Evolutionary conservation across 371 early-diverging fungal genomes (phyloP).

Genomic region (Coemansia sp.): DNA sequence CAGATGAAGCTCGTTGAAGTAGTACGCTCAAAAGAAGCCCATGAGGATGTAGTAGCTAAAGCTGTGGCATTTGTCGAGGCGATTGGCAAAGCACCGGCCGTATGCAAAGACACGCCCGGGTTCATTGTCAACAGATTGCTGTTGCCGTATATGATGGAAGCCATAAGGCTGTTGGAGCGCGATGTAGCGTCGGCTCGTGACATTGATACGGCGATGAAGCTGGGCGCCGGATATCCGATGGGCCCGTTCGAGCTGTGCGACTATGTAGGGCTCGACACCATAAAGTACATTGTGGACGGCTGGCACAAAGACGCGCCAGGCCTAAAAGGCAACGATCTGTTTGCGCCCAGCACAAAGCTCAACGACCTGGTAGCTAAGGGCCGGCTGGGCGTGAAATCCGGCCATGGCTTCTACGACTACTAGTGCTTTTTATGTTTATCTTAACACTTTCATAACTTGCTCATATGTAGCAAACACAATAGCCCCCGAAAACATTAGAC

Average conservation of each 20-base stretch:
- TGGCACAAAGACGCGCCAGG: slow-evolving; percentile 74
- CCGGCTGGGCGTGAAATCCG: slow-evolving; percentile 84
- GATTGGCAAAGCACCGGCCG: slow-evolving; percentile 83
- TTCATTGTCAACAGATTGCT: slow-evolving; percentile 96
- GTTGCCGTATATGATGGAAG: slow-evolving; percentile 95
- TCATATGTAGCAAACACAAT: slow-evolving; percentile 93
- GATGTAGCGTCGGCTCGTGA: slow-evolving; percentile 85
- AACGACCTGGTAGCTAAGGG: slow-evolving; percentile 76
- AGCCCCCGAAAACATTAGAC: slow-evolving; percentile 89
- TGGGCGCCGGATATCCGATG: slow-evolving; percentile 98
- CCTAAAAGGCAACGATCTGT: slow-evolving; percentile 67
- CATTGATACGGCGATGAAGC: slow-evolving; percentile 95
- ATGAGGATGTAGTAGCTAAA: slow-evolving; percentile 59
- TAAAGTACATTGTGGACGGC: slow-evolving; percentile 90
- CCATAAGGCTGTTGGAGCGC: slow-evolving; percentile 85
- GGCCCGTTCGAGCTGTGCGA: slow-evolving; percentile 94
- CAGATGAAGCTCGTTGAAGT: slow-evolving; percentile 97
- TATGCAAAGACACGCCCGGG: slow-evolving; percentile 97
- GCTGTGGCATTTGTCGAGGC: slow-evolving; percentile 66
- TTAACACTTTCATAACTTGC: slow-evolving; percentile 47
- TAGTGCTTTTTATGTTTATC: not conserved
- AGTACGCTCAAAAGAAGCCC: slow-evolving; percentile 69
- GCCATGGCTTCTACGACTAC: slow-evolving; percentile 88
- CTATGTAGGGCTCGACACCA: slow-evolving; percentile 94
- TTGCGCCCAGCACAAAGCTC: slow-evolving; percentile 65